phyloP scores from a whole-genome alignment of 163 green algal species.

The Prototheca stagnorum region DNA sequence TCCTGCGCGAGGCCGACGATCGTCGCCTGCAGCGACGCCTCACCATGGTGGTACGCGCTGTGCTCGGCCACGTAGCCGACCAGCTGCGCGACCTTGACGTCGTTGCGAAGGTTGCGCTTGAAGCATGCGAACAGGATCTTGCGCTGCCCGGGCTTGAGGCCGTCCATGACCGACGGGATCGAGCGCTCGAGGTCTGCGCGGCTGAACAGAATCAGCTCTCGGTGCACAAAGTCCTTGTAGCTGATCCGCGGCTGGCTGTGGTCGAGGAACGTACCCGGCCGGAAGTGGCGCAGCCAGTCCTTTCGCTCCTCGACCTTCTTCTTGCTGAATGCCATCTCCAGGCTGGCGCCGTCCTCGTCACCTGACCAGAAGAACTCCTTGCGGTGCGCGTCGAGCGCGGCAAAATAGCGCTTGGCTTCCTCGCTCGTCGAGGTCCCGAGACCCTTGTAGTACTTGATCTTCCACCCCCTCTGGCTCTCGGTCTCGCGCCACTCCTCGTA shows the following conservation, averaged over 20 bases:
- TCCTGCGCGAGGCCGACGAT: conserved; percentile 94
- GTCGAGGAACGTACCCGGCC: conserved; percentile 84
- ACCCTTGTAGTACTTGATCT: conserved; percentile 70
- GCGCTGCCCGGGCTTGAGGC: conserved; percentile 94
- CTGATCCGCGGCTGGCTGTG: conserved; percentile 48
- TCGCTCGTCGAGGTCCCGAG: conserved; percentile 83
- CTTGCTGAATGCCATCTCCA: conserved; percentile 98
- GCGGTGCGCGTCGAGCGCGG: conserved; percentile 61
- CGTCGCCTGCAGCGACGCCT: conserved; percentile 66
- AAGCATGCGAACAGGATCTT: conserved; percentile 98
- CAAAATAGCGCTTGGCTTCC: conserved; percentile 97
- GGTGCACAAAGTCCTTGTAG: conserved; percentile 94
- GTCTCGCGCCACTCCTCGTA: conserved; percentile 91
- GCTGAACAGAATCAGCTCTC: conserved; percentile 89
- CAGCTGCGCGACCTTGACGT: conserved; percentile 96
- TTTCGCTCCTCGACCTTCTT: conserved; percentile 97
- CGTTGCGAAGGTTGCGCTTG: conserved; percentile 88
- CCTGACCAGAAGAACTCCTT: conserved; percentile 85
- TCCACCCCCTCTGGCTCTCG: conserved; percentile 52
- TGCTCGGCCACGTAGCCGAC: conserved; percentile 93
- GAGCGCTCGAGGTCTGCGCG: conserved; percentile 88
- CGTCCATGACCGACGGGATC: conserved; percentile 90
- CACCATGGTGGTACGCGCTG: conserved; percentile 97
- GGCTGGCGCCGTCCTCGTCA: conserved; percentile 55
- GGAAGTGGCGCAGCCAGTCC: conserved; percentile 72